Base-by-base conservation (phyloP, 169 alveolate species). In the Fabrea salina region DNA sequence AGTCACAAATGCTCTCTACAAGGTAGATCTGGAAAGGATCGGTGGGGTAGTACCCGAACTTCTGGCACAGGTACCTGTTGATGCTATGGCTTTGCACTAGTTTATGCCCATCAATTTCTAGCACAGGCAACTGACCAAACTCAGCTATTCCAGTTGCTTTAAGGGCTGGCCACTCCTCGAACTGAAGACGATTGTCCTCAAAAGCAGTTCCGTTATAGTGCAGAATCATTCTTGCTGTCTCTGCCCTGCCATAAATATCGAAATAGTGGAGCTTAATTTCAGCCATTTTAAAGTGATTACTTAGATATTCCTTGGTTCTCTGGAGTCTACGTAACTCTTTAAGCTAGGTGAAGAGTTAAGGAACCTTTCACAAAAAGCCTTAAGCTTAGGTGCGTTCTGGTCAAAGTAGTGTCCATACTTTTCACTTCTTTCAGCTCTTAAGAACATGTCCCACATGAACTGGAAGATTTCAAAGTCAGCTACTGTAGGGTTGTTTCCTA, bases 231-330 rank as follows among this genome's bases (percentile, higher is more conserved):
- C 91, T 66, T 47, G 82, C 82, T 0, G 85, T 43, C 40, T 86
- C 91, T 51, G 75, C 91, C 75, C 82, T 81, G 5, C 83, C 91
- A 79, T 82, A 79, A 37, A 72, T 27, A 27, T 57, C 79, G 51
- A 86, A 86, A 43, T 86, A 86, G 75, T 86, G 57, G 16, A 85
- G 54, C 37, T 58, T 77, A 40, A 85, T 25, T n/a, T 25, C 67
- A n/a, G 67, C 16, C 67, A 56, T 56, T 56, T 56, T 56, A n/a
- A n/a, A n/a, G n/a, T n/a, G n/a, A n/a, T n/a, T n/a, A n/a, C n/a
- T 51, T 51, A 51, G 27, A 51, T 22, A 51, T 51, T 33, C 27
- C 59, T 51, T 22, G 59, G 59, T 33, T 51, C 22, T 58, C 71
- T 58, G 25, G 71, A 22, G 25, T 37, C 71, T 30, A 58, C 49